Percentiles rank a stretch among this genome's conserved stretches.
These are phyloP conservation scores for Corrigiola litoralis DNA, from an alignment of 179 eudicot species.

Conservation along the genomic window DNA sequence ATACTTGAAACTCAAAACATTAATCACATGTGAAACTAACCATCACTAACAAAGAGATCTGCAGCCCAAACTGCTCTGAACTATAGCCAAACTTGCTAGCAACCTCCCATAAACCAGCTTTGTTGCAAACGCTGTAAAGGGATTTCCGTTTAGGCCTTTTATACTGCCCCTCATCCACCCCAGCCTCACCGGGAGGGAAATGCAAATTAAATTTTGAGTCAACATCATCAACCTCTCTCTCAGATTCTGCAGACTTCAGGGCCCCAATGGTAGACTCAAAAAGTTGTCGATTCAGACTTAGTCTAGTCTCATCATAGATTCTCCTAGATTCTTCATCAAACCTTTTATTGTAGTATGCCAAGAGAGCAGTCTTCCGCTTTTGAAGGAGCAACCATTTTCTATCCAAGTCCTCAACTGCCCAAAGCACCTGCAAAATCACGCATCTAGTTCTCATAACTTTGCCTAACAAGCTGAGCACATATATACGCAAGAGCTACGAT, in stretches of 20 bases:
- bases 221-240: slow-evolving; percentile 95
- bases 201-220: slow-evolving; percentile 90
- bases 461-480: slow-evolving; percentile 3
- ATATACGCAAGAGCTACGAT: neutral
- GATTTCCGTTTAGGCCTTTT: slow-evolving; percentile 94
- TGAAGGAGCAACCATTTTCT: slow-evolving; percentile 93
- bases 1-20: neutral
- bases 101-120: slow-evolving; percentile 97
- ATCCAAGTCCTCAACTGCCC: slow-evolving; percentile 87
- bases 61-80: slow-evolving; percentile 91
- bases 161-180: slow-evolving; percentile 74
- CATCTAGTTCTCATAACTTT: slow-evolving; percentile 2
- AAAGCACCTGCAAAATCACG: slow-evolving; percentile 60
- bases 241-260: slow-evolving; percentile 76
- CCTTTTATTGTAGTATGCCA: slow-evolving; percentile 73
- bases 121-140: slow-evolving; percentile 65
- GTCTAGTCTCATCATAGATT: slow-evolving; percentile 79
- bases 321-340: slow-evolving; percentile 87
- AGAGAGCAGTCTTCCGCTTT: slow-evolving; percentile 88
- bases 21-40: slow-evolving; percentile 15
- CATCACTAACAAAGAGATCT: slow-evolving; percentile 68
- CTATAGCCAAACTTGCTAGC: slow-evolving; percentile 91
- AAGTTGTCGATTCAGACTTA: slow-evolving; percentile 60
- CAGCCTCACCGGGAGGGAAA: slow-evolving; percentile 93
- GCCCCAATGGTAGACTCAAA: slow-evolving; percentile 75